These are phyloP conservation scores for Zymoseptoria tritici DNA, from an alignment of 2,329 filamentous ascomycete species.

Conservation along the genomic window DNA sequence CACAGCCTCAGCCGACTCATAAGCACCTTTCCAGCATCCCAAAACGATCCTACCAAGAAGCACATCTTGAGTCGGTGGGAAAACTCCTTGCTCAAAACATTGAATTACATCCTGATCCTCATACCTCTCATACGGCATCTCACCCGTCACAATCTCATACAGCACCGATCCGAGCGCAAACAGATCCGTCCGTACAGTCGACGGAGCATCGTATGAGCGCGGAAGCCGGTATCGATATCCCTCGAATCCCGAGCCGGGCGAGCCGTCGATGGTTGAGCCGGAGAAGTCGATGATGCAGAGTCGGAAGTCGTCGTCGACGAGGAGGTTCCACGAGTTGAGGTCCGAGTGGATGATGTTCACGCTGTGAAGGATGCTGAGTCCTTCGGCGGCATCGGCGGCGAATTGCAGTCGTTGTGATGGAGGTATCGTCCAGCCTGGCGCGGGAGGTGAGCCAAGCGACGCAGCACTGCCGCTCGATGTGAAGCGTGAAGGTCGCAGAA, in stretches of 20 bases:
- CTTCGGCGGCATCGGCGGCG: conserved; percentile 5
- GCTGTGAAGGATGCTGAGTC: conserved; percentile 4
- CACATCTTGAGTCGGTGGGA: not conserved
- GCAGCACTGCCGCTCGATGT: not conserved
- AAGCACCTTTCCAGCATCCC: conserved; percentile 4
- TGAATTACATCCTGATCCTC: conserved; percentile 2
- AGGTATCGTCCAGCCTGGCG: not conserved
- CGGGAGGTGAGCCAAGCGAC: no score
- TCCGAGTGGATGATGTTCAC: conserved; percentile 5
- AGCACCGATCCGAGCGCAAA: conserved; percentile 7
- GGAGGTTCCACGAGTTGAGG: conserved; percentile 9
- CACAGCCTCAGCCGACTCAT: conserved; percentile 3
- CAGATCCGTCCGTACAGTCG: conserved; percentile 5
- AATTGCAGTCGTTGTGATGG: conserved; percentile 1
- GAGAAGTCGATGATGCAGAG: conserved; percentile 6
- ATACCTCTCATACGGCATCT: conserved; percentile 1
- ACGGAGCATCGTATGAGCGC: conserved; percentile 2
- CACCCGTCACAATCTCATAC: conserved; percentile 4
- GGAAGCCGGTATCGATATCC: conserved; percentile 6
- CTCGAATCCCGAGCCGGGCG: conserved; percentile 5
- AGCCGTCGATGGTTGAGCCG: conserved; percentile 4
- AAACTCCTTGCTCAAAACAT: conserved; percentile 1
- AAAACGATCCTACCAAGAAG: conserved; percentile 2
- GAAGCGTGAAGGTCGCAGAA: conserved; percentile 2
- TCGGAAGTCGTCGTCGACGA: not conserved